Evolutionary conservation across 1,284 basidiomycete species (phyloP).

Genomic region (Leccinum pachyderme): DNA sequence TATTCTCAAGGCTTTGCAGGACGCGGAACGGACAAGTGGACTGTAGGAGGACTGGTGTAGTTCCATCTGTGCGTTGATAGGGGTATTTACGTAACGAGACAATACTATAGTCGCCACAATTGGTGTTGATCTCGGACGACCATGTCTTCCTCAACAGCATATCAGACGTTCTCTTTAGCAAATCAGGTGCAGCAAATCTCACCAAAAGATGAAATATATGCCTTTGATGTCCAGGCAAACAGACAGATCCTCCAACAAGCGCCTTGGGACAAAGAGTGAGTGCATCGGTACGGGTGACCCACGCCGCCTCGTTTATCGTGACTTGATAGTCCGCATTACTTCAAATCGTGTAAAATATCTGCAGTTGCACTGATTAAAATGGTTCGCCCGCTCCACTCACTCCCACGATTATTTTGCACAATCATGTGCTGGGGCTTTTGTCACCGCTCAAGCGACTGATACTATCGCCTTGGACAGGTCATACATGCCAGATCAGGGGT

Average conservation of each 20-base stretch:
- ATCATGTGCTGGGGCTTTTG: neutral
- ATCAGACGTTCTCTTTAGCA: slow-evolving; percentile 79
- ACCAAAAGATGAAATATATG: slow-evolving; percentile 79
- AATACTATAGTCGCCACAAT: neutral
- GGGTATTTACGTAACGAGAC: neutral
- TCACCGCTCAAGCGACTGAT: neutral
- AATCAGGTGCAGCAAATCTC: slow-evolving; percentile 77
- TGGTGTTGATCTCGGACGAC: slow-evolving; percentile 3
- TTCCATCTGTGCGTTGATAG: neutral
- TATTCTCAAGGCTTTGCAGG: slow-evolving; percentile 29
- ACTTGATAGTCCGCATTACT: slow-evolving; percentile 78
- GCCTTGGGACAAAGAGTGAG: slow-evolving; percentile 88
- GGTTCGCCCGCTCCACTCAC: slow-evolving; percentile 48
- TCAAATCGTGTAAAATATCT: slow-evolving; percentile 93
- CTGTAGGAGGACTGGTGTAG: slow-evolving; percentile 1
- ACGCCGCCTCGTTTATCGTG: slow-evolving; percentile 1
- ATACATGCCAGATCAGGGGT: slow-evolving; percentile 98
- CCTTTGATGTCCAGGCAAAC: slow-evolving; percentile 76
- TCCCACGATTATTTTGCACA: neutral
- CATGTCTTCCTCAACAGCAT: slow-evolving; percentile 50
- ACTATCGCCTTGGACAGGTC: slow-evolving; percentile 51
- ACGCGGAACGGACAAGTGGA: slow-evolving; percentile 23
- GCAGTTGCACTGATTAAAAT: slow-evolving; percentile 97
- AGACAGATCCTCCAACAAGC: slow-evolving; percentile 65
- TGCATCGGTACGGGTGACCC: neutral